Evolutionary conservation across 176 grass and related monocot species (phyloP), one percentile per base, ranked within the genome.

Genomic region (Luzula sylvatica): DNA sequence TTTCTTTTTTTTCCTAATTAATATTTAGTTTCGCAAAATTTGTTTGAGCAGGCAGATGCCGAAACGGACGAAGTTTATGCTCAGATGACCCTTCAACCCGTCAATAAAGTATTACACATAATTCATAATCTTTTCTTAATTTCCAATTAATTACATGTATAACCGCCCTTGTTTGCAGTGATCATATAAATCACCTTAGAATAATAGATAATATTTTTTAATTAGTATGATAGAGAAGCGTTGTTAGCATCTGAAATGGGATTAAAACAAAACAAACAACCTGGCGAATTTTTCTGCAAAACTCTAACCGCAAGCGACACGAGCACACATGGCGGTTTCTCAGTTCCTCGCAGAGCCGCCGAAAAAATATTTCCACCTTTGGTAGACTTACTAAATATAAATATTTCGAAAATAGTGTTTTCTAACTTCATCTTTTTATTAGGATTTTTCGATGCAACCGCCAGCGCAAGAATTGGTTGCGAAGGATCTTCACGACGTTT

Each of bases 301-400:
- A 98, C 72, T 4, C 66, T 98, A 56, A 98, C 86, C 1, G 86
- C 86, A 15, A 98, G 92, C 0, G 92, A 98, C 60, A 98, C 92
- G 20, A 98, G 92, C 53, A 92, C 93, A 15, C 93, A 98, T 59
- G 93, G 86, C 22, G 93, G 93, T 16, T 98, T 98, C 66, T 98
- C 93, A 3, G 93, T 98, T 28, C 93, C 93, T 20, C 93, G 93
- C 7, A 85, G 93, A 66, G 69, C 93, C 13, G 93, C 93, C 0
- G 93, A 98, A 61, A 98, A 98, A 75, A 98, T 98, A 71, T 98
- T 98, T 83, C 93, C 93, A 62, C 93, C 82, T 41, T 74, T 98
- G 55, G 93, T 98, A 90, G 20, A 81, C 26, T 58, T 3, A 66
- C 4, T 54, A 70, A 42, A 26, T 70, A 0, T 35, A 35, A 35